Conservation (phyloP, 1,139 yeast genomes). For the Candida albicans region DNA sequence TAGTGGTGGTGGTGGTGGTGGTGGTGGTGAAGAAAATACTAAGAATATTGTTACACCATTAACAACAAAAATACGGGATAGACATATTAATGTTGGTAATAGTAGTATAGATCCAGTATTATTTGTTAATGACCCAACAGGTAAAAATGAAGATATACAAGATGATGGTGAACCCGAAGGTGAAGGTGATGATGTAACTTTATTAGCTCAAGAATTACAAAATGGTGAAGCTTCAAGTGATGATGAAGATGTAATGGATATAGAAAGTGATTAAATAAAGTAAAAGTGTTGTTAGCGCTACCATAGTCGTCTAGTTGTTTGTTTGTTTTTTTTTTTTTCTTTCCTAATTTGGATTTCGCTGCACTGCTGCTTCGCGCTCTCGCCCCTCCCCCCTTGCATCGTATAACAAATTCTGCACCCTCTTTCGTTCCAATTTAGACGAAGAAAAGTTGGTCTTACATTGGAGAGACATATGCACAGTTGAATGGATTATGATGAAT, state of each 20-base stretch:
- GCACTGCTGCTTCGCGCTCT: no score
- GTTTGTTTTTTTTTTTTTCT: neutral
- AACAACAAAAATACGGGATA: no score
- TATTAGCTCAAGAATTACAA: conserved; percentile 42
- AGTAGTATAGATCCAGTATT: neutral
- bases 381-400: no score
- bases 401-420: no score
- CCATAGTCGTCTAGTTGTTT: no score
- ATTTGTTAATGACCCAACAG: neutral
- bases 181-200: conserved; percentile 25
- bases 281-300: neutral
- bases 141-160: neutral
- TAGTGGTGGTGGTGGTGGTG: conserved; percentile 1
- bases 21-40: conserved; percentile 4
- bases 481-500: no score
- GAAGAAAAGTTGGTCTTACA: no score
- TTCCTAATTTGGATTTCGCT: neutral
- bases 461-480: no score
- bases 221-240: conserved; percentile 59
- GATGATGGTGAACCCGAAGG: neutral
- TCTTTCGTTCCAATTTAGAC: no score
- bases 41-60: neutral
- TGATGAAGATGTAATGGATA: conserved; percentile 58
- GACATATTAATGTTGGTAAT: no score
- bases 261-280: conserved; percentile 51